phyloP scores from a whole-genome alignment of 768 basidiomycete genomes.

The Cystobasidium tubakii region DNA sequence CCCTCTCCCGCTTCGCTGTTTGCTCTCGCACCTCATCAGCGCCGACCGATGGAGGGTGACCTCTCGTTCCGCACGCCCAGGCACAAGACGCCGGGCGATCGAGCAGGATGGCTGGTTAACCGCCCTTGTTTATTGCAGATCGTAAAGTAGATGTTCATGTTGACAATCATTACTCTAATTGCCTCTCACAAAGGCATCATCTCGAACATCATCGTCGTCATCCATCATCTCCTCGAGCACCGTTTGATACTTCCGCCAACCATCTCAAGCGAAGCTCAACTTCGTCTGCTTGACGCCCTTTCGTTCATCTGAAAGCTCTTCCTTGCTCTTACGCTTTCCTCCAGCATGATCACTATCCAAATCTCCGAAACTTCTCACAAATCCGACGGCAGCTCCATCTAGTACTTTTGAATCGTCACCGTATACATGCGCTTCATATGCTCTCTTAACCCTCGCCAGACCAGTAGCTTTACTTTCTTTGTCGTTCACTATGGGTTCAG shows the following conservation, averaged over 20 bases:
- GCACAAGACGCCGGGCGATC: neutral
- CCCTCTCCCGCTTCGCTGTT: neutral
- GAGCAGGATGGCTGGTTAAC: too few relatives aligned
- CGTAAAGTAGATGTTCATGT: neutral
- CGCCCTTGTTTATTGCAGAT: too few relatives aligned
- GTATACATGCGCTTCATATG: constrained; percentile 47
- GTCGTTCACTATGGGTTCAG: constrained; percentile 50
- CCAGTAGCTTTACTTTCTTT: constrained; percentile 47
- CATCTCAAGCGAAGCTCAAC: too few relatives aligned
- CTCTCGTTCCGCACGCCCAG: neutral
- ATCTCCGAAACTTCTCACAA: constrained; percentile 23
- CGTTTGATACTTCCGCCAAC: too few relatives aligned
- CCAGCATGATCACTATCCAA: constrained; percentile 2
- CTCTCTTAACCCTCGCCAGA: constrained; percentile 48
- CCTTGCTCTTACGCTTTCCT: constrained; percentile 31
- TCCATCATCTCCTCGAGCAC: neutral
- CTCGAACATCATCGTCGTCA: neutral
- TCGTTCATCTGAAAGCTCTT: constrained; percentile 9
- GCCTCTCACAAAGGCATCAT: neutral
- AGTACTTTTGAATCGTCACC: constrained; percentile 48
- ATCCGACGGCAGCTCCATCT: constrained; percentile 47
- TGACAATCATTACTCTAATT: neutral
- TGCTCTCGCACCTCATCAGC: too few relatives aligned
- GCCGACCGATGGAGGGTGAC: neutral
- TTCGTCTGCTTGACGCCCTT: constrained; percentile 28